Evolutionary conservation across 78 protist species (phyloP).

Genomic region (Chrysochromulina parva): DNA sequence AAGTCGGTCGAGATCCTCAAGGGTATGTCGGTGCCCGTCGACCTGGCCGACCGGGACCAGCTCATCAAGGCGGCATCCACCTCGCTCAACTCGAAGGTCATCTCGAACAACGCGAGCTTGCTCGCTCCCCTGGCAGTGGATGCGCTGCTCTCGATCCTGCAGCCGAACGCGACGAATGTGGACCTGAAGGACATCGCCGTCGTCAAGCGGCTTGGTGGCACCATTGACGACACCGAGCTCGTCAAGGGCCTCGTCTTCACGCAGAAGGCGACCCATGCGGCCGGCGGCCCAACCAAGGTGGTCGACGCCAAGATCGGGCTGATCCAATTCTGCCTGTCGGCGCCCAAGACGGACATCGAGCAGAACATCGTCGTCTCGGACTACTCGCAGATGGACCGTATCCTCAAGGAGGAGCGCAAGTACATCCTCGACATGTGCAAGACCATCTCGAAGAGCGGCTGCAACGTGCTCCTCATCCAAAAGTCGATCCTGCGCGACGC

Average conservation of each 20-base stretch:
- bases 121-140: constrained; percentile 99
- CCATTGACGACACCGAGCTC: constrained; percentile 97
- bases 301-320: constrained; percentile 98
- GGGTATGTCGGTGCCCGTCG: constrained; percentile 72
- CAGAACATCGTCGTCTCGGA: constrained; percentile 82
- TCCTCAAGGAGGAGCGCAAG: constrained; percentile 89
- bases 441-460: constrained; percentile 87
- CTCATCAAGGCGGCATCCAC: constrained; percentile 93
- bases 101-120: constrained; percentile 84
- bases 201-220: constrained; percentile 88
- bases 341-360: constrained; percentile 99
- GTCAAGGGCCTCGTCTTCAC: constrained; percentile 92
- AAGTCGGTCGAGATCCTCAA: constrained; percentile 69
- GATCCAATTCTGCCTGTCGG: constrained; percentile 97
- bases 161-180: constrained; percentile 59
- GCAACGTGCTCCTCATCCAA: constrained; percentile 98
- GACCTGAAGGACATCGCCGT: constrained; percentile 62
- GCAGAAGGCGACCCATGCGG: constrained; percentile 78
- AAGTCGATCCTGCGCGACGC: constrained; percentile 97
- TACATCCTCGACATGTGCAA: constrained; percentile 92
- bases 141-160: constrained; percentile 86
- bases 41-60: constrained; percentile 81
- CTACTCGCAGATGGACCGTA: constrained; percentile 91
- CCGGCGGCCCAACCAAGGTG: constrained; percentile 86
- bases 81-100: constrained; percentile 96